Percentiles rank a stretch among this genome's conserved stretches.
Evolutionary conservation across 2,329 filamentous ascomycete genomes (phyloP).

Genomic region (Trichoderma sp.): DNA sequence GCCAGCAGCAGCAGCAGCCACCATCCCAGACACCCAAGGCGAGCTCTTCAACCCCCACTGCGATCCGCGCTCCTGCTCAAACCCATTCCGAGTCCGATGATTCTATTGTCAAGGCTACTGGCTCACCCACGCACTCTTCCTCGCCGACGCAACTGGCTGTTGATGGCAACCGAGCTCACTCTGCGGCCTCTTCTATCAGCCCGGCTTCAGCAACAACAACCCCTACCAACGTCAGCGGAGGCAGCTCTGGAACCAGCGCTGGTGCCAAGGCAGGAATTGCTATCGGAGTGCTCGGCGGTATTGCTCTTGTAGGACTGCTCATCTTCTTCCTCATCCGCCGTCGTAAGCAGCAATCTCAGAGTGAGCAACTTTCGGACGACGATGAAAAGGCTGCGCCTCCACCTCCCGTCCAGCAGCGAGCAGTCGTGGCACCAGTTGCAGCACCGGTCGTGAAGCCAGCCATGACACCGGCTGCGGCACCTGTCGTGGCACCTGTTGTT

Average conservation of each 20-base stretch:
- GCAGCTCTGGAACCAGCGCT: constrained; percentile 27
- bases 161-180: constrained; percentile 22
- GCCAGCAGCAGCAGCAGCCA: neutral
- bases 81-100: constrained; percentile 27
- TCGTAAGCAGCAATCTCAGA: constrained; percentile 63
- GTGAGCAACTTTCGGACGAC: constrained; percentile 45
- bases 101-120: constrained; percentile 33
- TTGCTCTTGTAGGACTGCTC: constrained; percentile 64
- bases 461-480: neutral
- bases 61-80: constrained; percentile 15
- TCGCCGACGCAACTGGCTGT: constrained; percentile 3
- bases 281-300: constrained; percentile 70
- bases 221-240: neutral
- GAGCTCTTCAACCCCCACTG: constrained; percentile 4
- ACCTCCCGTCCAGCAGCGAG: constrained; percentile 21
- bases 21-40: neutral
- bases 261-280: constrained; percentile 75
- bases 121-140: constrained; percentile 19
- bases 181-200: constrained; percentile 25
- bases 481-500: neutral
- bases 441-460: constrained; percentile 1
- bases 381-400: constrained; percentile 58
- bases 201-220: constrained; percentile 18
- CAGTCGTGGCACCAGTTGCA: constrained; percentile 21
- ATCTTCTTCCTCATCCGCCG: constrained; percentile 69